Evolutionary conservation across 768 basidiomycete genomes (phyloP).

Genomic region (Boletus sp.): DNA sequence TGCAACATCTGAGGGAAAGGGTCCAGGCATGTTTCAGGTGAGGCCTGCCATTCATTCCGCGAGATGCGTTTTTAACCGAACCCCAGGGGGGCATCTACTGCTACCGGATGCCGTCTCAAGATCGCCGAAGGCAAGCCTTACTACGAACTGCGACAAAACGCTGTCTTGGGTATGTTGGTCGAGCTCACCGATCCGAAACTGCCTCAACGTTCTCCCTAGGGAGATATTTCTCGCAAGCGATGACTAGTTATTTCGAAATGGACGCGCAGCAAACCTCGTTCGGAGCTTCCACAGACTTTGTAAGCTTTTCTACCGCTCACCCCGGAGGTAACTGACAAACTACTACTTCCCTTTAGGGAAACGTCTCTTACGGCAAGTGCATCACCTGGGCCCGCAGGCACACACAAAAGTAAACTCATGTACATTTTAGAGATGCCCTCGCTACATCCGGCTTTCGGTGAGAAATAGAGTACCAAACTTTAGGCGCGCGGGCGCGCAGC

Average conservation of each 20-base stretch:
- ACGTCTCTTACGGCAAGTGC: conserved; percentile 63
- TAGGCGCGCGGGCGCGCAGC: not conserved
- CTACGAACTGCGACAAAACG: conserved; percentile 60
- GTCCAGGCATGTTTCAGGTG: conserved; percentile 73
- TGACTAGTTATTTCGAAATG: conserved; percentile 45
- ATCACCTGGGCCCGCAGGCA: conserved; percentile 12
- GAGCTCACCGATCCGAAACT: not conserved
- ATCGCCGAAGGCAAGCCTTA: conserved; percentile 43
- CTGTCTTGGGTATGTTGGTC: conserved; percentile 44
- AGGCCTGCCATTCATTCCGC: conserved; percentile 22
- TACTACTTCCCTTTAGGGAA: conserved; percentile 50
- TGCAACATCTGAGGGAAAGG: conserved; percentile 53
- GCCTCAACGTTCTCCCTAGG: conserved; percentile 36
- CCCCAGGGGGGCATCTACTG: conserved; percentile 61
- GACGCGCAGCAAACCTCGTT: conserved; percentile 35
- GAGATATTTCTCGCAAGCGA: conserved; percentile 50
- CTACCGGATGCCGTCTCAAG: conserved; percentile 56
- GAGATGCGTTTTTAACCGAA: conserved; percentile 6
- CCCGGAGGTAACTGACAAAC: conserved; percentile 9
- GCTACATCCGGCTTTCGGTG: conserved; percentile 63
- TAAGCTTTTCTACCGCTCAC: conserved; percentile 37
- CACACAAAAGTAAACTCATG: conserved; percentile 11
- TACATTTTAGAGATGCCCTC: conserved; percentile 51
- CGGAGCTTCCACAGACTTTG: conserved; percentile 75
- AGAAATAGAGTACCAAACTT: conserved; percentile 13